phyloP scores from a whole-genome alignment of 73 alveolate species.

The Paramecium tetraurelia region DNA sequence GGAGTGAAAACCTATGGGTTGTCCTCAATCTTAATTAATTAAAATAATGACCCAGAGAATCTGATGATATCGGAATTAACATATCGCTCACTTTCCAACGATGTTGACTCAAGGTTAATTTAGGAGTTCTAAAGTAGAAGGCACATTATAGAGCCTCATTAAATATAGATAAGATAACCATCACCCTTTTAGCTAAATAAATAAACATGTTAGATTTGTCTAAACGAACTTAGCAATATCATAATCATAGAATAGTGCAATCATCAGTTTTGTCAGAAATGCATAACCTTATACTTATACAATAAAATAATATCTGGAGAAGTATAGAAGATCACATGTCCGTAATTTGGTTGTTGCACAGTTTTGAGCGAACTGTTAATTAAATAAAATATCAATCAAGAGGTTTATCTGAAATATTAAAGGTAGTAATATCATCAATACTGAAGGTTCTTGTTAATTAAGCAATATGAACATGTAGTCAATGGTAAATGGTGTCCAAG shows the following conservation, averaged over 20 bases:
- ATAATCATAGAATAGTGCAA: neutral
- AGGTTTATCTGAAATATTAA: neutral
- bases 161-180: neutral
- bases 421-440: neutral
- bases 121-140: neutral
- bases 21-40: neutral
- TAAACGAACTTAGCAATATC: neutral
- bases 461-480: neutral
- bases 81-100: neutral
- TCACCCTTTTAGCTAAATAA: neutral
- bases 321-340: neutral
- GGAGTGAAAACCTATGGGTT: neutral
- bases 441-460: neutral
- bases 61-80: neutral
- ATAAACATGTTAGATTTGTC: neutral
- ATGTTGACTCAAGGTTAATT: neutral
- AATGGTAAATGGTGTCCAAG: constrained; percentile 43
- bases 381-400: neutral
- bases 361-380: neutral
- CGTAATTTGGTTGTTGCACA: neutral
- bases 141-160: neutral
- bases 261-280: neutral
- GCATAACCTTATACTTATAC: neutral
- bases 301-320: neutral
- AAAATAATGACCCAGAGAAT: neutral